Evolutionary conservation across 768 basidiomycete species (phyloP).

Genomic region (Neoboletus brunneissimus): DNA sequence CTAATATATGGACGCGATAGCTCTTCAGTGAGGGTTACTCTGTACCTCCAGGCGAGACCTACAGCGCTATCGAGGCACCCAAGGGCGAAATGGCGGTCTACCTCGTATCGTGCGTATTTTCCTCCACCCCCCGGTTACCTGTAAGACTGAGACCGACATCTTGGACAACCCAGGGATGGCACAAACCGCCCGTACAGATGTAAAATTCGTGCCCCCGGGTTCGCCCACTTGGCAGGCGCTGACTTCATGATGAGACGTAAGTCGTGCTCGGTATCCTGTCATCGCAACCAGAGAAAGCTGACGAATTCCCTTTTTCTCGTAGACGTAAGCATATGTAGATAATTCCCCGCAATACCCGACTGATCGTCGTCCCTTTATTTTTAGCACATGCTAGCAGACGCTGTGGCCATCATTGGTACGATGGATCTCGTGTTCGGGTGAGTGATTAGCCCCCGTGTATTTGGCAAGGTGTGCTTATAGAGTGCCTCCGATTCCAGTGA

Average conservation of each 20-base stretch:
- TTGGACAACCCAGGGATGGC: constrained; percentile 61
- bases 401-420: constrained; percentile 95
- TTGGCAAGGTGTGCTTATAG: neutral
- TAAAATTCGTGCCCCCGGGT: constrained; percentile 95
- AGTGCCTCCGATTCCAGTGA: constrained; percentile 14
- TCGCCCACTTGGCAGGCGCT: constrained; percentile 91
- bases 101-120: constrained; percentile 76
- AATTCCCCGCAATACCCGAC: neutral
- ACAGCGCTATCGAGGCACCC: constrained; percentile 96
- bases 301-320: constrained; percentile 13
- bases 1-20: constrained; percentile 37
- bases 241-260: constrained; percentile 98
- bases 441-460: constrained; percentile 30
- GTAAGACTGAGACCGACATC: neutral
- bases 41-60: constrained; percentile 94
- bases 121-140: neutral
- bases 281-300: neutral
- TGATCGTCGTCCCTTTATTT: constrained; percentile 31
- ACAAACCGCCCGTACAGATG: constrained; percentile 95
- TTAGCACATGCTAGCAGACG: constrained; percentile 90
- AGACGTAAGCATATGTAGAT: constrained; percentile 35
- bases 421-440: constrained; percentile 98
- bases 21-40: constrained; percentile 96
- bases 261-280: constrained; percentile 28
- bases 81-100: constrained; percentile 99